These are phyloP conservation scores for Amanita inopinata DNA, from an alignment of 768 basidiomycete genomes.

Conservation along the genomic window DNA sequence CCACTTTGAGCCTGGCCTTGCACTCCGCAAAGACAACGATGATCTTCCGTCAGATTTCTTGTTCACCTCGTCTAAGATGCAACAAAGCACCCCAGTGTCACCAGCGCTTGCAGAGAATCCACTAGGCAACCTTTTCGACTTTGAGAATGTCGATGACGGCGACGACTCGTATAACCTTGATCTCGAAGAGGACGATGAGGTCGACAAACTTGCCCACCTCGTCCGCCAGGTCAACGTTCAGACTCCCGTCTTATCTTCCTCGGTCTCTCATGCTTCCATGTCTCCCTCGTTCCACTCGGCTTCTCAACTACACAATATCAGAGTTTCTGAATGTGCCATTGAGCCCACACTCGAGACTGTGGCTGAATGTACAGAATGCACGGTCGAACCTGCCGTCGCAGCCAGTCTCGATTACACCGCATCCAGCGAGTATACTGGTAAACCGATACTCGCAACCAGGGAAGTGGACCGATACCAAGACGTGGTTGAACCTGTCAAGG, in stretches of 20 bases:
- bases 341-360: not conserved
- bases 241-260: not conserved
- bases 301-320: too few relatives aligned
- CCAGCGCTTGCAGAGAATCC: conserved; percentile 7
- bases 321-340: not conserved
- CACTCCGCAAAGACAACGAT: conserved; percentile 10
- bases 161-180: not conserved
- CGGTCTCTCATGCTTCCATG: not conserved
- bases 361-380: not conserved
- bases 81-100: not conserved
- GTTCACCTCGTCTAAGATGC: conserved; percentile 10
- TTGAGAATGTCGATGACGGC: not conserved
- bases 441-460: too few relatives aligned
- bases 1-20: conserved; percentile 10
- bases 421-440: too few relatives aligned
- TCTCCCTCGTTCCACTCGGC: too few relatives aligned
- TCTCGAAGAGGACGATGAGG: not conserved
- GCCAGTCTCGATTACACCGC: not conserved
- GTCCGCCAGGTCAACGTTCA: not conserved
- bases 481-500: not conserved
- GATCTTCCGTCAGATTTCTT: conserved; percentile 16
- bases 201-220: not conserved
- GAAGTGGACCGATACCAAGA: too few relatives aligned
- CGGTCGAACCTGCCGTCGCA: not conserved
- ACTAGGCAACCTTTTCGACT: not conserved